Base-by-base conservation (phyloP, 805 yeast genomes). In the Spencermartinsiella europaea region DNA sequence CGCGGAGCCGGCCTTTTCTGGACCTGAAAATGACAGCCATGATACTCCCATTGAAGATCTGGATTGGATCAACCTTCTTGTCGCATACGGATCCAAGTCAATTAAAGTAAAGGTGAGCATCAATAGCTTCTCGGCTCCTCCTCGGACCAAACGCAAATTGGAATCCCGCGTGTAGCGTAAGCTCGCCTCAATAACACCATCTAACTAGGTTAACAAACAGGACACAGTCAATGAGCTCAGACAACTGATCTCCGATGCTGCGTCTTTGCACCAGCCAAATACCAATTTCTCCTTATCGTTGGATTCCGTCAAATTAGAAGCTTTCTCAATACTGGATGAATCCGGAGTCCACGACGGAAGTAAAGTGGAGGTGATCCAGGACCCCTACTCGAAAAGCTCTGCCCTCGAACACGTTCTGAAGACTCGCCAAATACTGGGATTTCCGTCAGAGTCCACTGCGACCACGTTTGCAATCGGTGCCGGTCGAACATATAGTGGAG, bases 361-460 rank as follows among this genome's bases (percentile, higher is more conserved):
- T n/a, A 52, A 60, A 1, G 60, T 85, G 41, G 65, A 62, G 15
- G 62, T 85, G 51, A 71, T 65, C 34, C 77, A 77, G 47, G 74
- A 72, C 44, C 70, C 81, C 1, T 86, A 86, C 69, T 80, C 74
- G 48, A 81, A 77, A 60, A 70, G 74, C 37, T 68, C 74, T 25
- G 81, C 85, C 22, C 69, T 79, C 50, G 76, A 75, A 21, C 95
- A 88, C 62, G 62, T 87, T 36, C 62, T 68, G 42, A 77, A 77
- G 49, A 75, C 81, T 41, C 77, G 95, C 61, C 88, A 81, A 2
- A 68, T 81, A 52, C 73, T 75, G 48, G 76, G 75, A 31, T 66
- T 73, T 27, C 65, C 74, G 10, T 63, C 74, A 33, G 59, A 62
- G 43, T 65, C 68, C 35, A 58, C 65, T 44, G 60, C 62, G n/a